Percentiles rank a stretch among this genome's conserved stretches.
Evolutionary conservation across 1,284 basidiomycete genomes (phyloP).

Genomic region (Boletus smithii): DNA sequence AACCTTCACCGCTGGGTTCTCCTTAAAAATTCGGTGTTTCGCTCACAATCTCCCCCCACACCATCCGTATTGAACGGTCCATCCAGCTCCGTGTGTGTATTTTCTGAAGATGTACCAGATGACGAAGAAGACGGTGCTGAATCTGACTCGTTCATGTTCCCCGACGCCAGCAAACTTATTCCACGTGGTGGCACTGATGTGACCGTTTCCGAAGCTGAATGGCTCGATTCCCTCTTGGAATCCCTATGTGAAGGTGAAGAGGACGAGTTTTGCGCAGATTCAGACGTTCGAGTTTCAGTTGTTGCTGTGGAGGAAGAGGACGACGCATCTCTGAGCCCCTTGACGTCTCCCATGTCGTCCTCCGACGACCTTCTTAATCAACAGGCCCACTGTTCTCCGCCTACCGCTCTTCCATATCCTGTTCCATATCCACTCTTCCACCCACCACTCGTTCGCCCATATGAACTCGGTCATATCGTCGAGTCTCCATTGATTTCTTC

Average conservation of each 20-base stretch:
- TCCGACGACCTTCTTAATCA: slow-evolving; percentile 64
- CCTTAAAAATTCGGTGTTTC: slow-evolving; percentile 75
- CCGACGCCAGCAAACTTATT: slow-evolving; percentile 61
- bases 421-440: slow-evolving; percentile 64
- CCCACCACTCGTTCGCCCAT: slow-evolving; percentile 50
- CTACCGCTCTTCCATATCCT: slow-evolving; percentile 54
- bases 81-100: slow-evolving; percentile 34
- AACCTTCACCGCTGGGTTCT: slow-evolving; percentile 82
- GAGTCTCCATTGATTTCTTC: slow-evolving; percentile 41
- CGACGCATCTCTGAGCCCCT: slow-evolving; percentile 49
- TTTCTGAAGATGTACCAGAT: slow-evolving; percentile 41
- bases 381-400: slow-evolving; percentile 45
- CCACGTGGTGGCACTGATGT: slow-evolving; percentile 36
- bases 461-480: slow-evolving; percentile 39
- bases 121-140: slow-evolving; percentile 39
- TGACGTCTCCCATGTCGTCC: slow-evolving; percentile 65
- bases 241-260: slow-evolving; percentile 63
- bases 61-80: slow-evolving; percentile 32
- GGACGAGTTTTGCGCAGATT: slow-evolving; percentile 48
- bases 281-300: slow-evolving; percentile 40
- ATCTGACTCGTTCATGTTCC: slow-evolving; percentile 70
- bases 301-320: slow-evolving; percentile 55
- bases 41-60: slow-evolving; percentile 42
- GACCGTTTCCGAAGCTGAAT: slow-evolving; percentile 62
- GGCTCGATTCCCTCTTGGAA: slow-evolving; percentile 76